Conservation (phyloP, 2,329 filamentous ascomycete species). For the Pleoardoris graminearum region DNA sequence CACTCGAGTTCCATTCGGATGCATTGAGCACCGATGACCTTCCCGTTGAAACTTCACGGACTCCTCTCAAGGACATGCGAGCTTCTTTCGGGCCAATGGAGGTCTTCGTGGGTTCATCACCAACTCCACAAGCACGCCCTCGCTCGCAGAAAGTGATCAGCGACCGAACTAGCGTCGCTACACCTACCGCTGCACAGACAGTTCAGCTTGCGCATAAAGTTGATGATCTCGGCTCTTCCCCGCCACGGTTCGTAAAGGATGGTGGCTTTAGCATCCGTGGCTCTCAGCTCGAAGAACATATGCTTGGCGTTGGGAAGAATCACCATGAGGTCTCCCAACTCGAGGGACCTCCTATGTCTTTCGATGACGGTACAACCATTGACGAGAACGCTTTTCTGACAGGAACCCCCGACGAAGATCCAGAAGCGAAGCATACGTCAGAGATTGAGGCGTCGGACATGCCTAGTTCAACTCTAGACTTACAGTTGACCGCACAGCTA, state of each 20-base stretch:
- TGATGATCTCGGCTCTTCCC: conserved; percentile 41
- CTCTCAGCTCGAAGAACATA: conserved; percentile 7
- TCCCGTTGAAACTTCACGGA: conserved; percentile 22
- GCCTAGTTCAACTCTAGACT: conserved; percentile 37
- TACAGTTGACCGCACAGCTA: conserved; percentile 41
- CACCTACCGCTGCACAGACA: conserved; percentile 33
- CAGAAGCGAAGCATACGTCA: conserved; percentile 2
- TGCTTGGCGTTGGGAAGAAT: conserved; percentile 12
- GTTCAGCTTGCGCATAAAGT: conserved; percentile 20
- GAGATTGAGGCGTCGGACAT: conserved; percentile 22
- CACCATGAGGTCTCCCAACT: conserved; percentile 27
- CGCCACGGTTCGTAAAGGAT: conserved; percentile 35
- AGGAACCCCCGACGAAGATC: not conserved
- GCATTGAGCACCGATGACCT: conserved; percentile 29
- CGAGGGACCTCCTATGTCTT: conserved; percentile 24
- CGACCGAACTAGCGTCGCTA: conserved; percentile 32
- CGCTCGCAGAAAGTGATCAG: conserved; percentile 29
- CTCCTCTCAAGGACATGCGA: conserved; percentile 29
- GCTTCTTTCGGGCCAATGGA: conserved; percentile 42
- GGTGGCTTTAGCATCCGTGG: not conserved
- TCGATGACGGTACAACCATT: conserved; percentile 40
- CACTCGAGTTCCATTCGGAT: conserved; percentile 36
- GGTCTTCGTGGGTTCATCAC: conserved; percentile 41
- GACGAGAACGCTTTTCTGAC: conserved; percentile 29
- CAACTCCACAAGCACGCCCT: conserved; percentile 39